These are phyloP conservation scores for Cladosporium halotolerans DNA, from an alignment of 2,329 filamentous ascomycete species.

Conservation along the genomic window DNA sequence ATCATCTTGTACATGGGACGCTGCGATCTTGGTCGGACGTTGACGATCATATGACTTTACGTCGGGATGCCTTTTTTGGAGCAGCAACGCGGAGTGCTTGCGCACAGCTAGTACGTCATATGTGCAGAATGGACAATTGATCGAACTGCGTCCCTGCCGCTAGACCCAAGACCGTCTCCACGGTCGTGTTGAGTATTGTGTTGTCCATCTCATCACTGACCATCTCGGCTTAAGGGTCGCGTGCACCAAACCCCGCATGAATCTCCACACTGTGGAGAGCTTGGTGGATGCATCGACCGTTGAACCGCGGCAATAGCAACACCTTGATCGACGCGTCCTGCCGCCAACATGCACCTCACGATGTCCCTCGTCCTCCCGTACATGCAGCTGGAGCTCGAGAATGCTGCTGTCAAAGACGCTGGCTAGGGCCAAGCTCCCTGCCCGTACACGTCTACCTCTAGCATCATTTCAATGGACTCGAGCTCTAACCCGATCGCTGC, in stretches of 20 bases:
- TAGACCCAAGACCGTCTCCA: too few species aligned
- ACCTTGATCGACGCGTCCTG: not conserved
- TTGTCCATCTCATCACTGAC: not conserved
- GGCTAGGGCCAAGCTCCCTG: not conserved
- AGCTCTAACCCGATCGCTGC: slow-evolving; percentile 12
- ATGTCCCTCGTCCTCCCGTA: not conserved
- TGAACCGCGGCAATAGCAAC: not conserved
- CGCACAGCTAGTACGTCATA: too few species aligned
- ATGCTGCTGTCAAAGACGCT: not conserved
- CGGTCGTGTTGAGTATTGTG: not conserved
- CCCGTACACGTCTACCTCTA: not conserved
- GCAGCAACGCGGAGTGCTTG: too few species aligned
- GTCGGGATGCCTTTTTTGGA: too few species aligned
- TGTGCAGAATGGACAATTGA: too few species aligned
- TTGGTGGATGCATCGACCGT: not conserved
- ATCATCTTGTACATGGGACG: not conserved
- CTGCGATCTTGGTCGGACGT: not conserved
- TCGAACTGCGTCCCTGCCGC: too few species aligned
- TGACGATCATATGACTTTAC: too few species aligned
- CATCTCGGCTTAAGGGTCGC: not conserved
- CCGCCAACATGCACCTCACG: not conserved
- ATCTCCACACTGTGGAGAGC: not conserved
- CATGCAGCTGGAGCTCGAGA: not conserved
- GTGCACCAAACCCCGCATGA: not conserved
- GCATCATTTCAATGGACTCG: not conserved